Percentiles rank a stretch among this genome's conserved stretches.
Conservation (phyloP, 805 yeast species). For the Metschnikowia dekortorum region DNA sequence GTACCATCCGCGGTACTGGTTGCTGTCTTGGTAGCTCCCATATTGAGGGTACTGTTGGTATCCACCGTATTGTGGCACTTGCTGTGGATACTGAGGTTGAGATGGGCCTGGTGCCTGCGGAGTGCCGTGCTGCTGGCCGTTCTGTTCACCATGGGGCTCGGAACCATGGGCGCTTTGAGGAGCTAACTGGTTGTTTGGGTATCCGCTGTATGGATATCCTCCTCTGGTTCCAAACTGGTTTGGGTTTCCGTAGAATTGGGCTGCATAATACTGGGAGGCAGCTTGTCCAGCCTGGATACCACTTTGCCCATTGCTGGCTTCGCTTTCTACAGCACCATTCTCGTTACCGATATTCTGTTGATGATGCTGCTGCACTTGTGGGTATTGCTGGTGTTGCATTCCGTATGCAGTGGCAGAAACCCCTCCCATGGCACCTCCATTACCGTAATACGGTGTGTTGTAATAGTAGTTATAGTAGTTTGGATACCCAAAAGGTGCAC, state of each 20-base stretch:
- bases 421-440: slow-evolving; percentile 27
- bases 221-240: slow-evolving; percentile 20
- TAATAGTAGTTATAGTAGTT: slow-evolving; percentile 39
- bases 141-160: slow-evolving; percentile 17
- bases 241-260: slow-evolving; percentile 18
- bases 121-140: slow-evolving; percentile 24
- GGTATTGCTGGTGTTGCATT: slow-evolving; percentile 19
- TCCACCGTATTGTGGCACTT: slow-evolving; percentile 42
- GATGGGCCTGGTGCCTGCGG: slow-evolving; percentile 18
- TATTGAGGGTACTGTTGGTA: slow-evolving; percentile 47
- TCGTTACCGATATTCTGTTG: slow-evolving; percentile 13
- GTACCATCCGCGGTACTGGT: slow-evolving; percentile 44
- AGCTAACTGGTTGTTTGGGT: slow-evolving; percentile 17
- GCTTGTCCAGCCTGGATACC: slow-evolving; percentile 14
- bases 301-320: slow-evolving; percentile 11
- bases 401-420: slow-evolving; percentile 13
- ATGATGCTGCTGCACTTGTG: slow-evolving; percentile 18
- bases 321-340: slow-evolving; percentile 10
- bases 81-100: slow-evolving; percentile 28
- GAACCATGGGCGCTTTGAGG: slow-evolving; percentile 15
- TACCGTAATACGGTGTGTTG: slow-evolving; percentile 38
- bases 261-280: slow-evolving; percentile 16
- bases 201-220: slow-evolving; percentile 20
- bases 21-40: slow-evolving; percentile 40
- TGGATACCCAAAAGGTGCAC: slow-evolving; percentile 39